Evolutionary conservation across 768 basidiomycete species (phyloP).

Genomic region (Boletellus ananiceps): DNA sequence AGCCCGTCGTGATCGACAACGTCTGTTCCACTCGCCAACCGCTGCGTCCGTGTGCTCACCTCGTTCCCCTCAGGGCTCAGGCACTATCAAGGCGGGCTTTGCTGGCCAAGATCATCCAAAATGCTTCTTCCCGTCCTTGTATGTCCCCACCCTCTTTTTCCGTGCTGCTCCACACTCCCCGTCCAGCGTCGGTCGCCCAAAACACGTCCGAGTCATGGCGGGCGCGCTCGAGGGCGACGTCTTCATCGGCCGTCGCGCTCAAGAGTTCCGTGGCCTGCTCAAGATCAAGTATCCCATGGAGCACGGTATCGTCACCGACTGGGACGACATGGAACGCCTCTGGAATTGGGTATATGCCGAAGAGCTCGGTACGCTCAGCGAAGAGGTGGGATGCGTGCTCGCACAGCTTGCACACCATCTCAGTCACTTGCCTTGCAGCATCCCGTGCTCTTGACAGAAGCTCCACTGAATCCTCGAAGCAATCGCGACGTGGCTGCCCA

Average conservation of each 20-base stretch:
- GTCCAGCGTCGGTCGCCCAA: slow-evolving; percentile 87
- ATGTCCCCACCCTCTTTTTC: slow-evolving; percentile 42
- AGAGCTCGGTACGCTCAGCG: slow-evolving; percentile 90
- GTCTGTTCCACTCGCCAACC: slow-evolving; percentile 43
- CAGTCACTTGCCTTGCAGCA: slow-evolving; percentile 52
- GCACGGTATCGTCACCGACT: slow-evolving; percentile 97
- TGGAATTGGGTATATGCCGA: slow-evolving; percentile 98
- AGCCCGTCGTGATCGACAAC: slow-evolving; percentile 99
- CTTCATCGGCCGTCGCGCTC: slow-evolving; percentile 92
- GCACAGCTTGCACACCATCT: neutral
- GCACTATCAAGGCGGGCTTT: slow-evolving; percentile 98
- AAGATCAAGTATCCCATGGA: slow-evolving; percentile 99
- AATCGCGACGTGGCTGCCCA: slow-evolving; percentile 97
- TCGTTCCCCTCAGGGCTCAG: slow-evolving; percentile 71
- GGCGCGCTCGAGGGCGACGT: slow-evolving; percentile 94
- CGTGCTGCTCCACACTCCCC: slow-evolving; percentile 20
- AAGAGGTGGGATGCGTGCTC: slow-evolving; percentile 63
- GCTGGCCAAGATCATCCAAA: slow-evolving; percentile 99
- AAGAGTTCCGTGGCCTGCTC: slow-evolving; percentile 91
- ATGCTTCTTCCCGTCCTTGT: slow-evolving; percentile 99
- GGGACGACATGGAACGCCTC: slow-evolving; percentile 99
- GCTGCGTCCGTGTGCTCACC: slow-evolving; percentile 24
- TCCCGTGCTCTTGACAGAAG: slow-evolving; percentile 95
- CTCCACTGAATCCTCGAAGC: slow-evolving; percentile 92
- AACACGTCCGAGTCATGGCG: slow-evolving; percentile 97